These are phyloP conservation scores for Astrephomene gubernaculifera DNA, from an alignment of 139 green algal species.

Conservation along the genomic window DNA sequence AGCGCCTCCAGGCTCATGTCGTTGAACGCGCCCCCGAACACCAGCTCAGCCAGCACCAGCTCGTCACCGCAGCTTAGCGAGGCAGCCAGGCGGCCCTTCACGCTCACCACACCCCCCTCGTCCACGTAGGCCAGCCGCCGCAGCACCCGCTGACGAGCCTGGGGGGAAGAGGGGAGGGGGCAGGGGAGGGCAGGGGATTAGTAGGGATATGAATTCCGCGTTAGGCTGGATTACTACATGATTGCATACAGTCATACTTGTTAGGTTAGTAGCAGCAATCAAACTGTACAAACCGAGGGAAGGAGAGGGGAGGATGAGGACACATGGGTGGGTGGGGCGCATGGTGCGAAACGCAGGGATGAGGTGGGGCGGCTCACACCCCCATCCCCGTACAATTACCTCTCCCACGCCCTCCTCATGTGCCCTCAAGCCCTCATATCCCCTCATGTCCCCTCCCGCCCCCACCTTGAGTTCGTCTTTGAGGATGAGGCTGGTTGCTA, in stretches of 20 bases:
- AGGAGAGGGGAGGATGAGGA: too few species aligned
- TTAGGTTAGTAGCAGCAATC: too few species aligned
- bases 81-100: conserved; percentile 70
- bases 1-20: conserved; percentile 68
- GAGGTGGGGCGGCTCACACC: too few species aligned
- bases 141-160: conserved; percentile 71
- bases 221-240: too few species aligned
- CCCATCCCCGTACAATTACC: too few species aligned
- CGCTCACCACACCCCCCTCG: conserved; percentile 68
- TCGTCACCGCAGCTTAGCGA: conserved; percentile 72
- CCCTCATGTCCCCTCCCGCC: conserved; percentile 45
- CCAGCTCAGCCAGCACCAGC: conserved; percentile 84
- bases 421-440: neutral
- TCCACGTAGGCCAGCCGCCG: conserved; percentile 69
- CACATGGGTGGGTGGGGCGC: too few species aligned
- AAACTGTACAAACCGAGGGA: too few species aligned
- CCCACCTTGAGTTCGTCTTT: conserved; percentile 74
- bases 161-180: neutral
- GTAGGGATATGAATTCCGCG: too few species aligned
- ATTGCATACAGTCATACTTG: too few species aligned
- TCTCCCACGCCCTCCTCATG: too few species aligned
- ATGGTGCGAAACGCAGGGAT: too few species aligned
- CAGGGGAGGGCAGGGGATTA: too few species aligned
- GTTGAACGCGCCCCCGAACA: conserved; percentile 81
- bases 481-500: conserved; percentile 71